Conservation (phyloP, 306 rosid genomes). For the Heteromeles arbutifolia region DNA sequence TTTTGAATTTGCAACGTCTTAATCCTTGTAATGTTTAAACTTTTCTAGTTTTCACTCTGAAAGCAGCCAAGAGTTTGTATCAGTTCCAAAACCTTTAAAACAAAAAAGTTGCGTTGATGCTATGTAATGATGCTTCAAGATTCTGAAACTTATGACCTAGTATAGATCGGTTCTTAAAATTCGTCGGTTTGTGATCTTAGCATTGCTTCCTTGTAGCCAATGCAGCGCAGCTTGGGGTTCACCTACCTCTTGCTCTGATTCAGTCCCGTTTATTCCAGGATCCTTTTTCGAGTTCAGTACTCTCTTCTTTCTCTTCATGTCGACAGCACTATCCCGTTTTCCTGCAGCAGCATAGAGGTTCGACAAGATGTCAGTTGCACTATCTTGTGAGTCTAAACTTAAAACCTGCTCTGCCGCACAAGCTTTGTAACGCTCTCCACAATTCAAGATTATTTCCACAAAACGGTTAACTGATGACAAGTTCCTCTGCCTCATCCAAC, state of each 20-base stretch:
- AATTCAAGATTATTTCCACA: constrained; percentile 38
- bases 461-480: constrained; percentile 52
- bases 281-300: constrained; percentile 42
- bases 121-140: background rate
- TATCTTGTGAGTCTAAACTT: constrained; percentile 50
- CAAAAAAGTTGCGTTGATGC: background rate
- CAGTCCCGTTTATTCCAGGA: constrained; percentile 82
- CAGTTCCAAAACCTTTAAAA: background rate
- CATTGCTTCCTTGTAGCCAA: constrained; percentile 55
- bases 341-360: constrained; percentile 70
- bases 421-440: constrained; percentile 75
- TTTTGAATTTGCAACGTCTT: background rate
- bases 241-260: constrained; percentile 39
- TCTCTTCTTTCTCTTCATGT: constrained; percentile 55
- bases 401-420: constrained; percentile 62
- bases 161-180: constrained; percentile 16
- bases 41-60: background rate
- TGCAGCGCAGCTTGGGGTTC: constrained; percentile 50
- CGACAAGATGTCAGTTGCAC: constrained; percentile 59
- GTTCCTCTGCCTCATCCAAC: constrained; percentile 59
- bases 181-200: constrained; percentile 30
- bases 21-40: background rate
- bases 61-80: background rate
- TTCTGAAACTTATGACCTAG: constrained; percentile 5
- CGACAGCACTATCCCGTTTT: constrained; percentile 55